A percentile compares a stretch with the other conserved stretches of the same genome.
Evolutionary conservation across 169 alveolate genomes (phyloP).

Genomic region (Theileria luwenshuni): DNA sequence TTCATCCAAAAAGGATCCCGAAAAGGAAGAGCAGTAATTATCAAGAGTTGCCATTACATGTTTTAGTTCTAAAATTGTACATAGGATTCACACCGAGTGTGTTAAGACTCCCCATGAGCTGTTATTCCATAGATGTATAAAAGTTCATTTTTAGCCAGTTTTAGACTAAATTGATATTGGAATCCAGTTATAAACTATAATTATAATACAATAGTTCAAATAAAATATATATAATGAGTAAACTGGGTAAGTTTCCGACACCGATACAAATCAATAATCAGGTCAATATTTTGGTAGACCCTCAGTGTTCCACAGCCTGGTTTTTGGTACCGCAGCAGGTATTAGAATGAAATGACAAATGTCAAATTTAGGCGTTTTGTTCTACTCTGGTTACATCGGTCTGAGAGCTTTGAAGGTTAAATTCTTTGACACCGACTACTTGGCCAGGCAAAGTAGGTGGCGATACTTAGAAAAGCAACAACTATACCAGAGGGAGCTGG

Average conservation of each 20-base stretch:
- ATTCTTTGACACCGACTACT: constrained; percentile 55
- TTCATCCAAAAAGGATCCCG: constrained; percentile 21
- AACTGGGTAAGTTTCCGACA: background rate
- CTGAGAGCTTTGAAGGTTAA: constrained; percentile 54
- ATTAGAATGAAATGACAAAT: background rate
- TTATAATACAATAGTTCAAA: background rate
- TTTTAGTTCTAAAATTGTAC: background rate
- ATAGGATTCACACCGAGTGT: background rate
- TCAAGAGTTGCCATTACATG: constrained; percentile 23
- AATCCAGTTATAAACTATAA: background rate
- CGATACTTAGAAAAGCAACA: constrained; percentile 75
- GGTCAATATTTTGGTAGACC: constrained; percentile 26
- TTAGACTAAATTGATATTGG: background rate
- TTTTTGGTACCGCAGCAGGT: constrained; percentile 63
- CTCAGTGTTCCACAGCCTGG: constrained; percentile 58
- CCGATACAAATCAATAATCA: background rate
- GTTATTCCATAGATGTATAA: no score
- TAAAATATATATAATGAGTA: background rate
- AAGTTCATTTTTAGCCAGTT: background rate
- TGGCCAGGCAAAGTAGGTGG: constrained; percentile 70
- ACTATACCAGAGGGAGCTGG: constrained; percentile 60
- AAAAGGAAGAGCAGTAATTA: constrained; percentile 12
- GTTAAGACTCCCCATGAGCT: constrained; percentile 16
- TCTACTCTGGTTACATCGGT: constrained; percentile 61
- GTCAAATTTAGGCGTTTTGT: constrained; percentile 31